Evolutionary conservation across 345 rosid species (phyloP).

Genomic region (Ceriops decandra): DNA sequence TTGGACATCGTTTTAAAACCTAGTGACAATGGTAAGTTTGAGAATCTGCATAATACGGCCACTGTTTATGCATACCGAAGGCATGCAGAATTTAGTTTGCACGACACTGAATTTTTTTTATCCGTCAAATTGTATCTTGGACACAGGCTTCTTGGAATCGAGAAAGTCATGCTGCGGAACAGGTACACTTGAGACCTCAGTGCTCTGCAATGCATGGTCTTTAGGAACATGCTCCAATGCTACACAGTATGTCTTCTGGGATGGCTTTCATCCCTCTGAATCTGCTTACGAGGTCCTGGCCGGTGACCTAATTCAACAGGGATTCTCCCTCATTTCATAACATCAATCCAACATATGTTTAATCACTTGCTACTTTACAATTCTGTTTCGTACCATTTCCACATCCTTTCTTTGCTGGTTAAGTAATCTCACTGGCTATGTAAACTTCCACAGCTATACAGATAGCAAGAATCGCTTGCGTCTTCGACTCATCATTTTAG

Average conservation of each 20-base stretch:
- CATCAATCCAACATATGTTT: slow-evolving; percentile 6
- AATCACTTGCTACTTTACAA: neutral
- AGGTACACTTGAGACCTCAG: slow-evolving; percentile 72
- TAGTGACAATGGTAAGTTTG: slow-evolving; percentile 47
- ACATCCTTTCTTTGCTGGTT: neutral
- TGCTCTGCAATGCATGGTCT: slow-evolving; percentile 68
- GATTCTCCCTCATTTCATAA: slow-evolving; percentile 68
- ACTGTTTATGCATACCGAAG: no score
- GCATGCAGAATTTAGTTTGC: no score
- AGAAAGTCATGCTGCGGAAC: slow-evolving; percentile 91
- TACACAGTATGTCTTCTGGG: slow-evolving; percentile 83
- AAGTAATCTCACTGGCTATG: slow-evolving; percentile 8
- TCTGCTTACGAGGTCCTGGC: slow-evolving; percentile 69
- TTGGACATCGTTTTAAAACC: slow-evolving; percentile 65
- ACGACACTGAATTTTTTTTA: neutral
- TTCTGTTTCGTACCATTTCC: no score
- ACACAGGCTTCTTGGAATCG: slow-evolving; percentile 75
- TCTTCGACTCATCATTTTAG: neutral
- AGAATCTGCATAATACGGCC: slow-evolving; percentile 17
- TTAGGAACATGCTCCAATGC: slow-evolving; percentile 79
- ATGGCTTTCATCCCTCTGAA: slow-evolving; percentile 93
- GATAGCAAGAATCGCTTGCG: slow-evolving; percentile 1
- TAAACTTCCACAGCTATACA: slow-evolving; percentile 5
- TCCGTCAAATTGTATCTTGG: neutral
- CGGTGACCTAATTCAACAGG: slow-evolving; percentile 58